A percentile compares a stretch with the other conserved stretches of the same genome.
These are phyloP conservation scores for Ophiostoma ips DNA, from an alignment of 2,329 filamentous ascomycete species.

Conservation along the genomic window DNA sequence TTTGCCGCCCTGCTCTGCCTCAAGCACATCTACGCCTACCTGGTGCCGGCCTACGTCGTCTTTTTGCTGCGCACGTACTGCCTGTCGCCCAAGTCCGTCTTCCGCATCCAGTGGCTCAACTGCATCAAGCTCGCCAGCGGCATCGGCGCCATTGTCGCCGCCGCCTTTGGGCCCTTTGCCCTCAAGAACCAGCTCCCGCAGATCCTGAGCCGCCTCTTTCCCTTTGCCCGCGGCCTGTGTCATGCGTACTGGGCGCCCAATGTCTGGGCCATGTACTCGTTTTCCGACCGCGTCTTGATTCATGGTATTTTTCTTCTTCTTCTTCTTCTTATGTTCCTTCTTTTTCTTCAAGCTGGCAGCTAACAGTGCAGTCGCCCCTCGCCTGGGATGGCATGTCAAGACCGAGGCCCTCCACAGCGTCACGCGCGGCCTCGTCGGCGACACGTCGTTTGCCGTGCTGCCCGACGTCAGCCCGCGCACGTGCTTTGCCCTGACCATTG, in stretches of 20 bases:
- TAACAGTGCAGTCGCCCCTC: slow-evolving; percentile 55
- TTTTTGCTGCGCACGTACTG: slow-evolving; percentile 85
- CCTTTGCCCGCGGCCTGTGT: slow-evolving; percentile 84
- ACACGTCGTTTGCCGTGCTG: slow-evolving; percentile 85
- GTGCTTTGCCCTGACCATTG: slow-evolving; percentile 71
- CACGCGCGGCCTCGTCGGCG: slow-evolving; percentile 82
- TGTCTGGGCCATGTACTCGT: slow-evolving; percentile 93
- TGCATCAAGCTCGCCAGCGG: slow-evolving; percentile 68
- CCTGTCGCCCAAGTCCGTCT: slow-evolving; percentile 60
- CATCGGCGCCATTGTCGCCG: slow-evolving; percentile 55
- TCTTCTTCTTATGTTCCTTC: not conserved
- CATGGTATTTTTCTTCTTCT: slow-evolving; percentile 35
- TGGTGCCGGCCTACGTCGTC: slow-evolving; percentile 91
- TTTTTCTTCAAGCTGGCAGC: not conserved
- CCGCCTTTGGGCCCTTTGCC: slow-evolving; percentile 83
- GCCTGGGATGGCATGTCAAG: slow-evolving; percentile 61
- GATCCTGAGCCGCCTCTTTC: slow-evolving; percentile 72
- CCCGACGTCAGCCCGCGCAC: slow-evolving; percentile 68
- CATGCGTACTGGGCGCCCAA: slow-evolving; percentile 99
- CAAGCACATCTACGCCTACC: slow-evolving; percentile 96
- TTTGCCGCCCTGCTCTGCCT: slow-evolving; percentile 82
- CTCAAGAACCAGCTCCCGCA: slow-evolving; percentile 67
- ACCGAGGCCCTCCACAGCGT: slow-evolving; percentile 69
- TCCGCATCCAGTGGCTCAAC: slow-evolving; percentile 64
- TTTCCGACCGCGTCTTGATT: slow-evolving; percentile 72